phyloP scores from a whole-genome alignment of 2,329 filamentous ascomycete genomes.

The Nannizziopsis arthrosporioides region DNA sequence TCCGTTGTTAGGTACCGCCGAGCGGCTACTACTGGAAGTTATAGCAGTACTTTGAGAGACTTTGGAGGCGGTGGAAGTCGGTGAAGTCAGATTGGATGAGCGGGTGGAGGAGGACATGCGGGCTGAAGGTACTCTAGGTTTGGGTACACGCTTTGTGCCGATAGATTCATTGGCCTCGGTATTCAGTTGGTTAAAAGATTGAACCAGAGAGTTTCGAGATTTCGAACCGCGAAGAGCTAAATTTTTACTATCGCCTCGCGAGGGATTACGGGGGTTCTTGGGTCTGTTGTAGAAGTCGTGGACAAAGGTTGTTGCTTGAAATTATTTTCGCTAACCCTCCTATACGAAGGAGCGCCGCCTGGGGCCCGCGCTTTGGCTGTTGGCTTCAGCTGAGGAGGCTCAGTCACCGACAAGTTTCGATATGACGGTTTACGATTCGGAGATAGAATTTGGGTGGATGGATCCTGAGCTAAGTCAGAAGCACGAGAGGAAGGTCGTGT shows the following conservation, averaged over 20 bases:
- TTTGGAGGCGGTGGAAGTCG: constrained; percentile 24
- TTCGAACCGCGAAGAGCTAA: constrained; percentile 34
- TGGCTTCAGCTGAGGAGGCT: background rate
- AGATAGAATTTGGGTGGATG: background rate
- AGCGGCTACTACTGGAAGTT: constrained; percentile 22
- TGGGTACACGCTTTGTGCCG: background rate
- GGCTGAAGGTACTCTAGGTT: constrained; percentile 28
- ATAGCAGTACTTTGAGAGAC: constrained; percentile 23
- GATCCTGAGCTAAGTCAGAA: background rate
- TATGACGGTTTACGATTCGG: background rate
- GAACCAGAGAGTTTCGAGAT: constrained; percentile 43
- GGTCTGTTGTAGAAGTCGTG: constrained; percentile 3
- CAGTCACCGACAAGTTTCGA: background rate
- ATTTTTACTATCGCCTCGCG: constrained; percentile 38
- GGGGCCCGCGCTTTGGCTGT: background rate
- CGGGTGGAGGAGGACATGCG: constrained; percentile 26
- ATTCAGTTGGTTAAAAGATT: constrained; percentile 34
- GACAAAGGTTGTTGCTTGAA: background rate
- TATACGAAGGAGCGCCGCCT: background rate
- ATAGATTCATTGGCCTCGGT: constrained; percentile 25
- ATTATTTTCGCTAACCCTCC: constrained; percentile 1
- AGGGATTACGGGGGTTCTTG: background rate
- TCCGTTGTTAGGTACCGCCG: constrained; percentile 21
- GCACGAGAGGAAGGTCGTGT: constrained; percentile 24
- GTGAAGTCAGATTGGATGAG: constrained; percentile 22